Base-by-base conservation (phyloP, 2,329 filamentous ascomycete genomes). In the Ceratocystis papillata region DNA sequence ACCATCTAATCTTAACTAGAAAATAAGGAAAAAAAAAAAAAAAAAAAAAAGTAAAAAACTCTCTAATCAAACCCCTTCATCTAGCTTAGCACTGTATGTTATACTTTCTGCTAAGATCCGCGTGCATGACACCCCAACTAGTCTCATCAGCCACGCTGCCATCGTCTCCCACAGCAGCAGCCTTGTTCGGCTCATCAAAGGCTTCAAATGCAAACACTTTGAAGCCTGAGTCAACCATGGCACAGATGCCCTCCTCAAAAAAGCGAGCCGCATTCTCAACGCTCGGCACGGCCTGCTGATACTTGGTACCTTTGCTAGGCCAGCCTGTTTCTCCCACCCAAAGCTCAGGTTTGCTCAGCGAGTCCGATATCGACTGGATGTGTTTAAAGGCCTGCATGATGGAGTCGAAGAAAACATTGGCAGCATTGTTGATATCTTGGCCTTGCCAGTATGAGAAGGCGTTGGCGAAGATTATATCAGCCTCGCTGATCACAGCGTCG, bases 361-460 rank as follows among this genome's bases (percentile, higher is more conserved):
- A 50, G 41, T 77, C 77, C 41, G 83, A 83, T 44, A 86, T 69
- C 67, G 78, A 73, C 75, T 87, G 83, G 69, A 89, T 83, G 72
- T 83, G 85, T 17, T 75, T 76, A 69, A 86, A 80, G 28, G 85
- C 86, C 74, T 85, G 82, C 71, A 79, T 78, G 73, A 88, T 83
- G 71, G 88, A 86, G 71, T 87, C 81, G 70, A 88, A 83, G 77
- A 87, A 88, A 64, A 81, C 84, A 67, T 79, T 74, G 50, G 82
- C 82, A 15, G 75, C 72, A 71, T 86, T 83, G 66, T 77, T 75
- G 69, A 81, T 81, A 59, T 76, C 76, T 72, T 81, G 80, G 53
- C 81, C 84, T 74, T 89, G 87, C 87, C 87, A 89, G 79, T 87
- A 89, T 41, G 83, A 81, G 73, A 89, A 89, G 30, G 84, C 87